Evolutionary conservation across 2,329 filamentous ascomycete species (phyloP).

Genomic region (Didymella exigua): DNA sequence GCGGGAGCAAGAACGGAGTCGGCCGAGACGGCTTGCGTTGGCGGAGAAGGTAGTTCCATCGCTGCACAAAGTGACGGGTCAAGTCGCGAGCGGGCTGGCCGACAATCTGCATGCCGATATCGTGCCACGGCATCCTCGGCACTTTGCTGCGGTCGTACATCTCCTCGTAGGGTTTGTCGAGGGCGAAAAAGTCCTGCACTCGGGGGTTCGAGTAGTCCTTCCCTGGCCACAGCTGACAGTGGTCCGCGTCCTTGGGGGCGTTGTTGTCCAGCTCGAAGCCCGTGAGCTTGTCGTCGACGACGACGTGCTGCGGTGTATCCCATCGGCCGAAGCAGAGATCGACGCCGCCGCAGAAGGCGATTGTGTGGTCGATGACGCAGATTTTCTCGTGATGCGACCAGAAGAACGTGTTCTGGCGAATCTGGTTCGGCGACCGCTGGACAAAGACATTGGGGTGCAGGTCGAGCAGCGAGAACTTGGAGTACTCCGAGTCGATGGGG

Average conservation of each 20-base stretch:
- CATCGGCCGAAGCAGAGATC: slow-evolving; percentile 97
- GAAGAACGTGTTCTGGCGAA: slow-evolving; percentile 99
- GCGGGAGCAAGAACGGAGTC: slow-evolving; percentile 89
- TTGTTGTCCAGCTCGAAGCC: slow-evolving; percentile 79
- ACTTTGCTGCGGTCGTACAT: slow-evolving; percentile 94
- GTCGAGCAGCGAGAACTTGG: slow-evolving; percentile 93
- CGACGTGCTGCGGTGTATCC: slow-evolving; percentile 91
- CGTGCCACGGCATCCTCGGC: slow-evolving; percentile 97
- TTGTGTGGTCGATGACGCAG: slow-evolving; percentile 93
- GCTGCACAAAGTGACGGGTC: slow-evolving; percentile 93
- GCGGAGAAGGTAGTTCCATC: slow-evolving; percentile 96
- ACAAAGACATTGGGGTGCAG: slow-evolving; percentile 96
- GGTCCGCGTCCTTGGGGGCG: slow-evolving; percentile 81
- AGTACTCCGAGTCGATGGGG: slow-evolving; percentile 97
- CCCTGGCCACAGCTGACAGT: slow-evolving; percentile 94
- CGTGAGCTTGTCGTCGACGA: slow-evolving; percentile 92
- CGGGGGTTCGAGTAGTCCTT: slow-evolving; percentile 98
- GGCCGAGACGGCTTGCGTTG: slow-evolving; percentile 92
- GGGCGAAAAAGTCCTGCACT: slow-evolving; percentile 90
- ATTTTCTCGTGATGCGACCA: slow-evolving; percentile 99
- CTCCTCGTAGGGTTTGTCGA: slow-evolving; percentile 95
- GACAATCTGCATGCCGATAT: slow-evolving; percentile 96
- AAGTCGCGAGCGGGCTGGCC: slow-evolving; percentile 93
- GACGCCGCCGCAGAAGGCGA: slow-evolving; percentile 93
- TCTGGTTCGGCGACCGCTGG: slow-evolving; percentile 93